A percentile compares a stretch with the other conserved stretches of the same genome.
Conservation (phyloP, 73 alveolate species). For the Urostyla sp. region DNA sequence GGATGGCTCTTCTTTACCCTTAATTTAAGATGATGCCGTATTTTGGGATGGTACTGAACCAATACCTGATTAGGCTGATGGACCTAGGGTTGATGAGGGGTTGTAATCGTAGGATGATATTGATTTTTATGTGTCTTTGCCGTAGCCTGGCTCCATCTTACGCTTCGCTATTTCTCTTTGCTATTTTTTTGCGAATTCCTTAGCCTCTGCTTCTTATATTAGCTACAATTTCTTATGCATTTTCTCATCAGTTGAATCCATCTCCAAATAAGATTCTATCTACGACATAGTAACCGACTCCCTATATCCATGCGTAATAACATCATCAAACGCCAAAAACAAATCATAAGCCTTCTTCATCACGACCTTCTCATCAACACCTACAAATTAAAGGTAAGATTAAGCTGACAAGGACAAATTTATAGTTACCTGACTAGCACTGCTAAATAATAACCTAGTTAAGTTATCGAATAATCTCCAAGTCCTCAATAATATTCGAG, state of each 20-base stretch:
- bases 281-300: constrained; percentile 91
- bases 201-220: constrained; percentile 80
- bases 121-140: constrained; percentile 28
- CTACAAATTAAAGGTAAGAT: background rate
- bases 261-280: constrained; percentile 89
- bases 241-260: constrained; percentile 97
- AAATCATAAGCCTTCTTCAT: constrained; percentile 92
- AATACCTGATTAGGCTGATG: background rate
- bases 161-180: constrained; percentile 83
- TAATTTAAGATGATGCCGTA: background rate
- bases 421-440: constrained; percentile 72
- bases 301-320: constrained; percentile 91
- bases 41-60: background rate
- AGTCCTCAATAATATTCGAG: constrained; percentile 96
- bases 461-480: constrained; percentile 89
- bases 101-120: constrained; percentile 32
- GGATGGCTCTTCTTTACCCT: background rate
- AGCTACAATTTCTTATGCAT: constrained; percentile 72
- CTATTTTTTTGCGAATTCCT: constrained; percentile 78
- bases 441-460: constrained; percentile 73
- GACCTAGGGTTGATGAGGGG: background rate
- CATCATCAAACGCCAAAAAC: constrained; percentile 94
- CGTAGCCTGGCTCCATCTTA: constrained; percentile 66
- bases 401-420: background rate
- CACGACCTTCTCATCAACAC: constrained; percentile 82